Percentiles rank a stretch among this genome's conserved stretches.
phyloP scores from a whole-genome alignment of 768 basidiomycete species.

The Amanita polypyramis region DNA sequence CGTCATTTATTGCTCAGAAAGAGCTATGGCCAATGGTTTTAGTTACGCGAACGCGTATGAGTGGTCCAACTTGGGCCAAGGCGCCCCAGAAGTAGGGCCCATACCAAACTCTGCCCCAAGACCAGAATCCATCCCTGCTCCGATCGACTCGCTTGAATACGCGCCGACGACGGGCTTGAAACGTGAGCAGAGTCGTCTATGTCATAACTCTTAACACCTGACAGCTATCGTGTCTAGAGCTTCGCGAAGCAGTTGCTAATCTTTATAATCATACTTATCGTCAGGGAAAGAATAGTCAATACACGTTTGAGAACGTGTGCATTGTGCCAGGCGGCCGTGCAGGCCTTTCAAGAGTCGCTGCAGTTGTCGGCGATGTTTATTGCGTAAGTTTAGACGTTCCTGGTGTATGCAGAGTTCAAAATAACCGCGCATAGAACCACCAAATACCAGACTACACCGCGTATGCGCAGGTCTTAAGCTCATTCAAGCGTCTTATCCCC shows the following conservation, averaged over 20 bases:
- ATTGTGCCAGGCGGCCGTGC: conserved; percentile 93
- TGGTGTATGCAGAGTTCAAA: conserved; percentile 4
- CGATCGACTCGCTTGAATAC: conserved; percentile 73
- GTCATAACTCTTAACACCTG: background rate
- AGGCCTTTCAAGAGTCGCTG: conserved; percentile 83
- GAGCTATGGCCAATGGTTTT: conserved; percentile 94
- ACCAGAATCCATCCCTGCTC: conserved; percentile 53
- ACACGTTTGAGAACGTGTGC: conserved; percentile 87
- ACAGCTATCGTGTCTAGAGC: conserved; percentile 26
- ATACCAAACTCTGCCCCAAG: conserved; percentile 68
- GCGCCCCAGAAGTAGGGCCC: conserved; percentile 81
- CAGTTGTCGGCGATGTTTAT: conserved; percentile 86
- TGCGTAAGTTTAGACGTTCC: conserved; percentile 35
- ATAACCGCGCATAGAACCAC: conserved; percentile 45
- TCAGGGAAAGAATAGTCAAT: conserved; percentile 69
- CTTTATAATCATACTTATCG: conserved; percentile 87
- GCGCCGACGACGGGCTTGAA: conserved; percentile 91
- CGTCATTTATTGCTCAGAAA: conserved; percentile 81
- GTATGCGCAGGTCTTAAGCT: conserved; percentile 74
- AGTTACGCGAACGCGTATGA: conserved; percentile 65
- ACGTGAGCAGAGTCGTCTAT: conserved; percentile 26
- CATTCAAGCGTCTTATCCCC: conserved; percentile 83
- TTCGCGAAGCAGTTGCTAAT: conserved; percentile 84
- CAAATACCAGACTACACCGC: conserved; percentile 91
- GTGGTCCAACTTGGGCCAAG: conserved; percentile 90